Percentiles rank a stretch among this genome's conserved stretches.
Conservation (phyloP, 208 protist genomes). For the Wallacemonas rigidus region DNA sequence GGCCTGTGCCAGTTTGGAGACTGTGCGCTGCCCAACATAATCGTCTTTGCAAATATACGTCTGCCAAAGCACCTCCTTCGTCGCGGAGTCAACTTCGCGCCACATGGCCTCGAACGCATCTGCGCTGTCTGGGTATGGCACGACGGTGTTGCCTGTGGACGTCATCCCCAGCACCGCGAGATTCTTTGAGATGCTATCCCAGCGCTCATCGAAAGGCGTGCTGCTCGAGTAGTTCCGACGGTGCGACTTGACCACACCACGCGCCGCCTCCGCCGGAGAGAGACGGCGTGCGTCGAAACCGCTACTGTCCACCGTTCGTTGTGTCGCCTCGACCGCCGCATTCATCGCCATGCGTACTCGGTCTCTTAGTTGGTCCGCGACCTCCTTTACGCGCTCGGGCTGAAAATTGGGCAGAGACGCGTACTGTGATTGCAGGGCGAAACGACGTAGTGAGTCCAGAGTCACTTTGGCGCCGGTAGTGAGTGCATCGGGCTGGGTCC, state of each 20-base stretch:
- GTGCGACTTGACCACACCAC: background rate
- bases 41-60: slow-evolving; percentile 95
- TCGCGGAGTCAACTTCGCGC: slow-evolving; percentile 77
- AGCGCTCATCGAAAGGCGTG: slow-evolving; percentile 73
- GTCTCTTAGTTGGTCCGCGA: slow-evolving; percentile 6
- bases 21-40: slow-evolving; percentile 68
- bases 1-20: slow-evolving; percentile 70
- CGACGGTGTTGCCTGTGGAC: slow-evolving; percentile 65
- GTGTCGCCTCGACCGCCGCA: background rate
- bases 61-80: slow-evolving; percentile 80
- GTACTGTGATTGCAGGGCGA: background rate
- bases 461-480: background rate
- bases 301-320: background rate
- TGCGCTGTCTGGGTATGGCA: slow-evolving; percentile 72
- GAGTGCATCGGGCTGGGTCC: no score
- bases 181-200: slow-evolving; percentile 64
- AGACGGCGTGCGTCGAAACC: background rate
- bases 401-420: slow-evolving; percentile 9
- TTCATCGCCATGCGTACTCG: slow-evolving; percentile 12
- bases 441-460: background rate
- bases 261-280: background rate
- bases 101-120: slow-evolving; percentile 86
- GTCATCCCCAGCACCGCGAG: slow-evolving; percentile 67
- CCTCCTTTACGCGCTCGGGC: background rate
- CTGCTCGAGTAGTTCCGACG: slow-evolving; percentile 28